Percentiles rank a stretch among this genome's conserved stretches.
Evolutionary conservation across 805 yeast genomes (phyloP).

Genomic region (Saccharomycopsis javanensis): DNA sequence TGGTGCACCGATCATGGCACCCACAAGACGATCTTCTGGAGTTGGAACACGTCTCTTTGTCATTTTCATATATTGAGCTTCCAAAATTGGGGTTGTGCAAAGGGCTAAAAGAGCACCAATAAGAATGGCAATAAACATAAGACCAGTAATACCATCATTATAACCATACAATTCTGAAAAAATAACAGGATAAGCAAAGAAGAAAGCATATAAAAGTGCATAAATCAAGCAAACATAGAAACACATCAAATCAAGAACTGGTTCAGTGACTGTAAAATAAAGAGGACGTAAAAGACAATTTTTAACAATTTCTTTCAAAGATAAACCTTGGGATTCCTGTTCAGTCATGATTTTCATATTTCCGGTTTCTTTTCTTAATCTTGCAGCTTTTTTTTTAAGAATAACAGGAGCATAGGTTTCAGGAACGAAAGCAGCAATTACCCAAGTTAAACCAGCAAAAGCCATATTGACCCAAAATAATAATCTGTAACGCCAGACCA

Average conservation of each 20-base stretch:
- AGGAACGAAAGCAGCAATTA: slow-evolving; percentile 56
- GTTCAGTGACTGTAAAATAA: slow-evolving; percentile 68
- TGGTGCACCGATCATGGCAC: slow-evolving; percentile 77
- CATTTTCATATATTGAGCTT: slow-evolving; percentile 45
- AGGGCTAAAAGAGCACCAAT: slow-evolving; percentile 78
- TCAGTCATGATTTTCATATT: slow-evolving; percentile 81
- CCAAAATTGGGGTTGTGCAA: slow-evolving; percentile 64
- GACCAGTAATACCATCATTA: slow-evolving; percentile 69
- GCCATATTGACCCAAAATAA: slow-evolving; percentile 91
- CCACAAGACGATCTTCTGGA: slow-evolving; percentile 73
- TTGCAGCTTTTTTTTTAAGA: slow-evolving; percentile 53
- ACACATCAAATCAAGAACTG: slow-evolving; percentile 76
- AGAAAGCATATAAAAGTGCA: slow-evolving; percentile 84
- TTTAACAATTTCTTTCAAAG: slow-evolving; percentile 56
- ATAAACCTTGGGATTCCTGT: slow-evolving; percentile 75
- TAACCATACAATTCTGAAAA: slow-evolving; percentile 69
- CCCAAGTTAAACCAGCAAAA: slow-evolving; percentile 79
- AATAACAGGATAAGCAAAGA: slow-evolving; percentile 91
- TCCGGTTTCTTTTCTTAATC: slow-evolving; percentile 69
- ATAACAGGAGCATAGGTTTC: slow-evolving; percentile 87
- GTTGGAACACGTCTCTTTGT: slow-evolving; percentile 48
- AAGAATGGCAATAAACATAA: slow-evolving; percentile 83
- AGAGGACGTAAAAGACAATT: slow-evolving; percentile 75
- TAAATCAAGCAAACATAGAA: slow-evolving; percentile 81
- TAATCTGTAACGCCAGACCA: slow-evolving; percentile 42